Percentiles rank a stretch among this genome's conserved stretches.
phyloP scores from a whole-genome alignment of 257 asterid species.

The Pogostemon cablin region DNA sequence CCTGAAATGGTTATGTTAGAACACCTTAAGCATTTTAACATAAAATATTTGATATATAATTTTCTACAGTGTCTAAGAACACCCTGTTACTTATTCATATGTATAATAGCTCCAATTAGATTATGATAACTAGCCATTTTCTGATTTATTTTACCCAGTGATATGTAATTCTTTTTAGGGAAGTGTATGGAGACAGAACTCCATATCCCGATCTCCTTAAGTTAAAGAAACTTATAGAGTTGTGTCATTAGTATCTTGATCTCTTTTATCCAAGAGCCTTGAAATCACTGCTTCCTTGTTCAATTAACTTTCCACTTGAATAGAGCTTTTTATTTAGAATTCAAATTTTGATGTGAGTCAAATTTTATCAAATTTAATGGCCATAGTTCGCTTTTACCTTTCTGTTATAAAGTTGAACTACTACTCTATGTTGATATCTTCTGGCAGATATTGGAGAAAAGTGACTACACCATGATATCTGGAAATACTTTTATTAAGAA shows the following conservation, averaged over 20 bases:
- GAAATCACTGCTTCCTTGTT: background rate
- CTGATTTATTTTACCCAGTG: background rate
- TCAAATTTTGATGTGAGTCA: slow-evolving; percentile 9
- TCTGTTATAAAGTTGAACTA: slow-evolving; percentile 22
- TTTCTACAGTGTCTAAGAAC: background rate
- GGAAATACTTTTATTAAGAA: slow-evolving; percentile 79
- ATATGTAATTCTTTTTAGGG: slow-evolving; percentile 9
- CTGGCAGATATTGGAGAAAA: slow-evolving; percentile 85
- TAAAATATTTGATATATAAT: background rate
- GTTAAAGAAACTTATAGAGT: background rate
- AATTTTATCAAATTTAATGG: background rate
- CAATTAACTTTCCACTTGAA: background rate
- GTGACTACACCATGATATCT: slow-evolving; percentile 77
- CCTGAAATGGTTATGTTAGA: background rate
- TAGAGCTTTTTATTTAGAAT: background rate
- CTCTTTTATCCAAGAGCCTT: background rate
- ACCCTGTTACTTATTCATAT: background rate
- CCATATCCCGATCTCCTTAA: slow-evolving; percentile 18
- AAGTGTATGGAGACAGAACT: slow-evolving; percentile 1
- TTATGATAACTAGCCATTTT: background rate
- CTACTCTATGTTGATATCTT: slow-evolving; percentile 28
- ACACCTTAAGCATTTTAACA: background rate
- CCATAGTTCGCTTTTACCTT: slow-evolving; percentile 23
- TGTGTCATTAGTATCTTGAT: background rate
- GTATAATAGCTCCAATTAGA: background rate